Base-by-base conservation (phyloP, 2,329 filamentous ascomycete species). In the Colletotrichum coccodes region DNA sequence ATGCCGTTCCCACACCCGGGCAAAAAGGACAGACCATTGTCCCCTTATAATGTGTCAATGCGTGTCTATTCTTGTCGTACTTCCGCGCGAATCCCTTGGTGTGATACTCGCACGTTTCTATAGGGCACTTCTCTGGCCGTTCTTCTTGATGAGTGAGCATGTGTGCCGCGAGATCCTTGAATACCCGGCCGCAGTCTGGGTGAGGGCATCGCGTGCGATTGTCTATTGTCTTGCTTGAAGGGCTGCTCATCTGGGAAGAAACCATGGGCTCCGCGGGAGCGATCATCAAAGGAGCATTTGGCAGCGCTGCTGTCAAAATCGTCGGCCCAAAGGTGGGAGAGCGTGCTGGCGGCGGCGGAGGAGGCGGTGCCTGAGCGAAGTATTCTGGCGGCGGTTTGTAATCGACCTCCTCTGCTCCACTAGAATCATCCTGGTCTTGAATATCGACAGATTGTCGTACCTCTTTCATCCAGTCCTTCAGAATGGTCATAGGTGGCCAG, bases 11-110 rank as follows among this genome's bases (percentile, higher is more conserved):
- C 23, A 91, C 92, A 4, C 94, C 94, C 0, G 95, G 94, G 73
- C 96, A 98, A 80, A 98, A 98, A 6, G 95, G 95, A 76, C 96
- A 99, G 8, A 97, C 92, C 94, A 98, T 98, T 16, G 94, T 98
- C 9, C 95, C 95, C 80, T 97, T 97, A 85, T 98, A 99, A 78
- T 98, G 96, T 3, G 95, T 98, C 71, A 98, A 82, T 1, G 95
- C 97, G 78, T 99, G 96, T 14, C 96, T 86, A 79, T 98, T 98
- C 86, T 98, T 98, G 83, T 98, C 96, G 78, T 98, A 99, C 80
- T 98, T 98, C 70, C 95, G 88, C 3, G 95, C 95, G 76, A 98
- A 98, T 0, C 95, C 95, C 79, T 98, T 98, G 73, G 88, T 87
- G 80, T 98, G 93, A 78, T 98, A 98, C 75, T 98, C 94, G 84